Evolutionary conservation across 2,329 filamentous ascomycete species (phyloP), one percentile per base, ranked within the genome.

Genomic region (Sporothrix brunneoviolacea): DNA sequence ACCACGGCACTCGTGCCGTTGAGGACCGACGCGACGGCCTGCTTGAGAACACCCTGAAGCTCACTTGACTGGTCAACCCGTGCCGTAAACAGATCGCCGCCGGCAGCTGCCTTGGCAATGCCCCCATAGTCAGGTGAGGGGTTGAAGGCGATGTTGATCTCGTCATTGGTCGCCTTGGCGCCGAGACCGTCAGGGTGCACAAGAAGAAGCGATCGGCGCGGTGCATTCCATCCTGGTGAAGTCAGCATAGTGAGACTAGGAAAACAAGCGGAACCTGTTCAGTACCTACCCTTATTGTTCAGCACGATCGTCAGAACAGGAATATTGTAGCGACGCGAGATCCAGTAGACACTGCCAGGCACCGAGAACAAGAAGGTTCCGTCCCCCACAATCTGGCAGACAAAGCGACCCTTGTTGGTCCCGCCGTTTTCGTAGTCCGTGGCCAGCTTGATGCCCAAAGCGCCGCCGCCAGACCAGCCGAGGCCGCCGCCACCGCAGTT

Each of bases 121-220:
- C 77, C 79, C 0, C 76, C 63, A 58, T 79, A 83, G 61, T 83
- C 76, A 0, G 79, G 80, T 4, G 70, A 67, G 0, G 80, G 80
- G 22, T 72, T 68, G 54, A 83, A 81, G 1, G 75, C 77, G 55
- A 82, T 81, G 59, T 81, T 82, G 56, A 82, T 74, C 60, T 82
- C 80, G 51, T 80, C 77, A 60, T 81, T 81, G n/a, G 69, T 74
- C 1, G 76, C 75, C 57, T 64, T 68, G 22, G 77, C 73, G 1
- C 73, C 78, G 3, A 74, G 61, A 0, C 79, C 79, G 4, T 81
- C 67, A 0, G 79, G 79, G 54, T 82, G 79, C 1, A 82, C 78
- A 12, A 82, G 68, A 3, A 78, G 64, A 37, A 80, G 63, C 1
- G 77, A 82, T 33, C 70, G 71, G 3, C 78, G 70, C 4, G 80